Evolutionary conservation across 73 alveolate species (phyloP), one percentile per base, ranked within the genome.

Genomic region (Symbiodinium pilosum): DNA sequence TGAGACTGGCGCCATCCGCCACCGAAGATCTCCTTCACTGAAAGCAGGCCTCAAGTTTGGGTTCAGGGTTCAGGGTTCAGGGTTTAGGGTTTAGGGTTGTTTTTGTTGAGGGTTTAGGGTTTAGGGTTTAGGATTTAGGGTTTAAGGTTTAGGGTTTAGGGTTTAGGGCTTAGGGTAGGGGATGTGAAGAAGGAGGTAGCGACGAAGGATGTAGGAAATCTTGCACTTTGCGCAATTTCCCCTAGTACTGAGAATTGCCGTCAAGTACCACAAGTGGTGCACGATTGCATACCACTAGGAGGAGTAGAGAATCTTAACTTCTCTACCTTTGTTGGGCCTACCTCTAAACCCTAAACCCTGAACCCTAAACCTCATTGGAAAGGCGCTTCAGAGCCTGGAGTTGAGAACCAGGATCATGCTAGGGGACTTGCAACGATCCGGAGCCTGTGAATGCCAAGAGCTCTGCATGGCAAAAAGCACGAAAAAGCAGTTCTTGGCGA

Each of bases 21-120:
- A 12, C 96, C 96, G 34, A 91, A 91, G 77, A 91, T 56, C 4
- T 69, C 88, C 88, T 91, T 91, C 88, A 91, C 96, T 21, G 96
- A 91, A 39, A 69, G 51, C n/a, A 91, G 87, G 47, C 96, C 96
- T 91, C 26, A 47, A 47, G 21, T 14, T 9, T 9, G 59, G 59
- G 21, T 47, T 47, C 59, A 14, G 81, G 81, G 24, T 1, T 64
- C 3, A 38, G 81, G 41, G 21, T 28, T 28, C 24, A 16, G 81
- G 73, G n/a, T n/a, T n/a, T n/a, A n/a, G n/a, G n/a, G n/a, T n/a
- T n/a, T n/a, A n/a, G n/a, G n/a, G n/a, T n/a, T n/a, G n/a, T n/a
- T n/a, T 16, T 8, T 16, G 8, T 56, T 56, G 3, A 56, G 73
- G 34, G 81, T 26, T 26, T 26, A 47, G 59, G 59, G 59, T 64